phyloP scores from a whole-genome alignment of 2,329 filamentous ascomycete genomes.

The Verticillium tricorpus region DNA sequence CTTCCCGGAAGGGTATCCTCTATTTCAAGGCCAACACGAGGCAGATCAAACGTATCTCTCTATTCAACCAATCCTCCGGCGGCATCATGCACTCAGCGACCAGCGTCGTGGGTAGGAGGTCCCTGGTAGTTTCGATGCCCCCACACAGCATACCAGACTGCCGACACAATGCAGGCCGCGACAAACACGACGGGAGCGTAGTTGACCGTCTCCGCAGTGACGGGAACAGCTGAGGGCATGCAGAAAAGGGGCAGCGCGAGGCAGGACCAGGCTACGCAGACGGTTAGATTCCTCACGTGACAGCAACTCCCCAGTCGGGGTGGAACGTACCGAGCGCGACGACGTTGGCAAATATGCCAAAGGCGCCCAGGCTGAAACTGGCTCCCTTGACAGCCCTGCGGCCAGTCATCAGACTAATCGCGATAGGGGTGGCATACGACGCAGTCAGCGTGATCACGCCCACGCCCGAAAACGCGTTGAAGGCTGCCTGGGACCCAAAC shows the following conservation, averaged over 20 bases:
- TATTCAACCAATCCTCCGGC: too few relatives aligned
- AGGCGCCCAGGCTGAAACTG: slow-evolving; percentile 55
- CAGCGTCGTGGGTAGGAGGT: slow-evolving; percentile 35
- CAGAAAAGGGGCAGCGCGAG: slow-evolving; percentile 71
- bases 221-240: slow-evolving; percentile 62
- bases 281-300: too few relatives aligned
- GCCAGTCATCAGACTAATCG: slow-evolving; percentile 56
- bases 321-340: slow-evolving; percentile 54
- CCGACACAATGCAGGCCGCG: slow-evolving; percentile 56
- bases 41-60: too few relatives aligned
- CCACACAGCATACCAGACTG: slow-evolving; percentile 65
- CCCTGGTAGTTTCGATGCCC: slow-evolving; percentile 65
- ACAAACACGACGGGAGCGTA: slow-evolving; percentile 71
- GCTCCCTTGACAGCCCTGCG: slow-evolving; percentile 54
- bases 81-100: too few relatives aligned
- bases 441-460: slow-evolving; percentile 67
- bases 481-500: slow-evolving; percentile 63
- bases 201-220: slow-evolving; percentile 59
- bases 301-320: too few relatives aligned
- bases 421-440: slow-evolving; percentile 65
- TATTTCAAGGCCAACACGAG: too few relatives aligned
- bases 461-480: slow-evolving; percentile 67
- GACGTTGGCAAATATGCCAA: slow-evolving; percentile 57
- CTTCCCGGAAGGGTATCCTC: too few relatives aligned
- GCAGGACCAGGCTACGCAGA: slow-evolving; percentile 53